Conservation (phyloP, 164 flowering plant species). For the Platanus orientalis region DNA sequence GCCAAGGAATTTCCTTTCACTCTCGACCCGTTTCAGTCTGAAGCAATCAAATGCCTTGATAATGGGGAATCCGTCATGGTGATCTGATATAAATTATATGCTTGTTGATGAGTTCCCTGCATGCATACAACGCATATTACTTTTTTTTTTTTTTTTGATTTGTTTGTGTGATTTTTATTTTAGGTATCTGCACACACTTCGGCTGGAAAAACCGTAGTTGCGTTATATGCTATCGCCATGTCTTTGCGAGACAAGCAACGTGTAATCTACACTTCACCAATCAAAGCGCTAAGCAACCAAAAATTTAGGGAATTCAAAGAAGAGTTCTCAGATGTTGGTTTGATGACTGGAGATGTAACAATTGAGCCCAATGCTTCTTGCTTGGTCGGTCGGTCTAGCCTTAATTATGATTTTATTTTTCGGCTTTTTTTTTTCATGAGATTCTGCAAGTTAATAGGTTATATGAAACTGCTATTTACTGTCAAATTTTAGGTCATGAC, state of each 20-base stretch:
- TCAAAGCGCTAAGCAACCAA: constrained; percentile 96
- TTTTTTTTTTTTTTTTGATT: neutral
- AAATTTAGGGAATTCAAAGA: constrained; percentile 92
- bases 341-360: constrained; percentile 99
- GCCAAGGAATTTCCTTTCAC: constrained; percentile 78
- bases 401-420: neutral
- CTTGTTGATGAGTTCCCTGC: no score
- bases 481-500: constrained; percentile 80
- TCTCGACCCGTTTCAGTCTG: constrained; percentile 91
- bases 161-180: constrained; percentile 1
- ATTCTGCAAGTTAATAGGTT: neutral
- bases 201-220: constrained; percentile 98
- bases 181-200: constrained; percentile 99
- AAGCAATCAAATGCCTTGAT: constrained; percentile 82
- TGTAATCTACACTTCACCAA: constrained; percentile 96
- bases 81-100: neutral
- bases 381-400: constrained; percentile 51
- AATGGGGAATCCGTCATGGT: constrained; percentile 93
- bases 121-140: no score
- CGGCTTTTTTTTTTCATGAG: neutral
- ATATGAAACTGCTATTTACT: constrained; percentile 8
- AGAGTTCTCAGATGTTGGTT: constrained; percentile 95
- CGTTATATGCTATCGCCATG: constrained; percentile 93
- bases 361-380: constrained; percentile 98
- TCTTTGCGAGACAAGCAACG: constrained; percentile 80